These are phyloP conservation scores for Tilletiaria anomala DNA, from an alignment of 1,284 basidiomycete species.

Conservation along the genomic window DNA sequence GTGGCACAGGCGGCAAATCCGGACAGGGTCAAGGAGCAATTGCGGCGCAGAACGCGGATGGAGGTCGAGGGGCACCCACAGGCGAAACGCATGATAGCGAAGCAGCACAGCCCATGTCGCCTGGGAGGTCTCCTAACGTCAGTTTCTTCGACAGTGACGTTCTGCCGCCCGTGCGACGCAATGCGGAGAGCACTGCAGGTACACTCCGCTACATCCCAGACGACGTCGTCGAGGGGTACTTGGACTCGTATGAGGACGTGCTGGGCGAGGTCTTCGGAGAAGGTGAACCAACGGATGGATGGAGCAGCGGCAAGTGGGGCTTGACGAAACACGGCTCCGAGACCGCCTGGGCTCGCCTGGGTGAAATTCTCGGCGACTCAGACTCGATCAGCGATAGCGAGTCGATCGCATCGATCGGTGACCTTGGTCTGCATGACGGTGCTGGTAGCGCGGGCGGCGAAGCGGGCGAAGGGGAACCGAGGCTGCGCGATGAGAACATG, in stretches of 20 bases:
- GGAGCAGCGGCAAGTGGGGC: slow-evolving; percentile 27
- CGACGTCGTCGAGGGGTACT: slow-evolving; percentile 45
- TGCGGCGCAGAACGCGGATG: slow-evolving; percentile 7
- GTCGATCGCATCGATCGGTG: slow-evolving; percentile 5
- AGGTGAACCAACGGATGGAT: slow-evolving; percentile 7
- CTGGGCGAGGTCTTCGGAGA: slow-evolving; percentile 43
- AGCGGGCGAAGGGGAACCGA: slow-evolving; percentile 2
- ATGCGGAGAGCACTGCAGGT: slow-evolving; percentile 34
- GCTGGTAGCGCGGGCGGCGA: slow-evolving; percentile 1
- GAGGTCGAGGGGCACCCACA: not conserved
- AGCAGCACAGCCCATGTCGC: slow-evolving; percentile 4
- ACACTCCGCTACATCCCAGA: slow-evolving; percentile 43
- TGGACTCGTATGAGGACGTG: slow-evolving; percentile 47
- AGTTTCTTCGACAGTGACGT: slow-evolving; percentile 42
- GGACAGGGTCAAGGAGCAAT: not conserved
- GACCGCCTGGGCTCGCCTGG: slow-evolving; percentile 28
- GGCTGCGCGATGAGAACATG: slow-evolving; percentile 16
- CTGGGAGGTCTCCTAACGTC: too few species aligned
- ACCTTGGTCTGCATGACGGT: slow-evolving; percentile 6
- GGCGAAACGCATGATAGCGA: not conserved
- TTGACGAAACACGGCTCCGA: slow-evolving; percentile 19
- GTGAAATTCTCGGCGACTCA: slow-evolving; percentile 26
- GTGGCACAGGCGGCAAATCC: not conserved
- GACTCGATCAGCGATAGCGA: slow-evolving; percentile 2
- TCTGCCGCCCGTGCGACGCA: slow-evolving; percentile 42